These are phyloP conservation scores for Leccinellum albellum DNA, from an alignment of 768 basidiomycete genomes.

Conservation along the genomic window DNA sequence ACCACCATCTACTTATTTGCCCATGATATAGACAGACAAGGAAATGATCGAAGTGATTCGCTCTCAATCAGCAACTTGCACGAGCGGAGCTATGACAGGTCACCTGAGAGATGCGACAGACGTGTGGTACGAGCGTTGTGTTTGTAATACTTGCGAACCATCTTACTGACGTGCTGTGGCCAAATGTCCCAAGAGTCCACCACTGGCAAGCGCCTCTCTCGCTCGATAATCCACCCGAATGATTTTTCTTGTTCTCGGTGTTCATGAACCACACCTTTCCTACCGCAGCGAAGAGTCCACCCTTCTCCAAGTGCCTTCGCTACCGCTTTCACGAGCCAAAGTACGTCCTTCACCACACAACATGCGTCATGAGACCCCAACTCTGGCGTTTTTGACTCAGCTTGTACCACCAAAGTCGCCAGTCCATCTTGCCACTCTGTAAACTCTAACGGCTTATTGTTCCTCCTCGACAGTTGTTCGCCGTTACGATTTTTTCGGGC, in stretches of 20 bases:
- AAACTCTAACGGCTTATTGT: neutral
- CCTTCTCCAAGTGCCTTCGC: neutral
- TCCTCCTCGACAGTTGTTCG: neutral
- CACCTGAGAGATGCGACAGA: conserved; percentile 10
- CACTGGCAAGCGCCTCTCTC: neutral
- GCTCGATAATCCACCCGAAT: neutral
- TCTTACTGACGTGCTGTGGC: conserved; percentile 12
- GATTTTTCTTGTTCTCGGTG: neutral
- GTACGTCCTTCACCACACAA: neutral
- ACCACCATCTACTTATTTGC: conserved; percentile 16
- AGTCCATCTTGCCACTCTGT: conserved; percentile 4
- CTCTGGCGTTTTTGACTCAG: neutral
- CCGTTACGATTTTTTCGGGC: neutral
- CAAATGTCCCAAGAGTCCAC: neutral
- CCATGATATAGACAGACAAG: conserved; percentile 6
- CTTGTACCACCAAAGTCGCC: neutral
- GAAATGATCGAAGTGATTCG: conserved; percentile 9
- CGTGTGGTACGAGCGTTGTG: conserved; percentile 15
- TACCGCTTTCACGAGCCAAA: neutral
- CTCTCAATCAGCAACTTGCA: neutral
- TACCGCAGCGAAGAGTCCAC: neutral
- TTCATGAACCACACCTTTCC: neutral
- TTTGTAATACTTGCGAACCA: conserved; percentile 6
- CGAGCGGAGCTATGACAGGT: conserved; percentile 7
- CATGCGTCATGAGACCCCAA: conserved; percentile 1